Evolutionary conservation across 345 rosid species (phyloP).

Genomic region (Eucalyptus guilfoylei): DNA sequence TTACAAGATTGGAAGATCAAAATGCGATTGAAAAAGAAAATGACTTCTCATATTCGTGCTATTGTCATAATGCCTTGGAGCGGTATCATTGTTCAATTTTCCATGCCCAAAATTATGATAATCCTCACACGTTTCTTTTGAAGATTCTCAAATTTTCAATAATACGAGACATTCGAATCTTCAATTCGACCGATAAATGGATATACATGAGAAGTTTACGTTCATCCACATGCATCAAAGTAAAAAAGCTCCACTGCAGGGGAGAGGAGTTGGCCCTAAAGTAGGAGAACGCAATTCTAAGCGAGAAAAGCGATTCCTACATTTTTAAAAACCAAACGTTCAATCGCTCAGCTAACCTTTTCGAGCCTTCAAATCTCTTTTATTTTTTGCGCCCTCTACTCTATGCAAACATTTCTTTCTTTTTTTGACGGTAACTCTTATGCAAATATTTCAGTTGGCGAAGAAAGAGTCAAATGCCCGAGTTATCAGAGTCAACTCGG

Average conservation of each 20-base stretch:
- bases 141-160: not conserved
- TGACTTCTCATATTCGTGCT: accelerated
- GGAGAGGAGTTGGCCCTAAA: not conserved
- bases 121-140: not conserved
- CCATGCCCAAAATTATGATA: not conserved
- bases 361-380: not conserved
- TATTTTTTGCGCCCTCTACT: not conserved
- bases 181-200: not conserved
- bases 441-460: not conserved
- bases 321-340: not conserved
- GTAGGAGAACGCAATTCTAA: not conserved
- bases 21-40: not conserved
- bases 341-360: not conserved
- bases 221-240: not conserved
- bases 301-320: not conserved
- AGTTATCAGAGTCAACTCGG: not conserved
- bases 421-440: too few species aligned
- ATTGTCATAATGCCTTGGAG: not conserved
- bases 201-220: not conserved
- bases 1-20: not conserved
- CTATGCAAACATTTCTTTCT: not conserved
- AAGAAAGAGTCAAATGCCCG: not conserved
- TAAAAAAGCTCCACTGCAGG: not conserved
- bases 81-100: not conserved
- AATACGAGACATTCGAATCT: not conserved